Conservation (phyloP, 805 yeast species). For the Candida vaughaniae region DNA sequence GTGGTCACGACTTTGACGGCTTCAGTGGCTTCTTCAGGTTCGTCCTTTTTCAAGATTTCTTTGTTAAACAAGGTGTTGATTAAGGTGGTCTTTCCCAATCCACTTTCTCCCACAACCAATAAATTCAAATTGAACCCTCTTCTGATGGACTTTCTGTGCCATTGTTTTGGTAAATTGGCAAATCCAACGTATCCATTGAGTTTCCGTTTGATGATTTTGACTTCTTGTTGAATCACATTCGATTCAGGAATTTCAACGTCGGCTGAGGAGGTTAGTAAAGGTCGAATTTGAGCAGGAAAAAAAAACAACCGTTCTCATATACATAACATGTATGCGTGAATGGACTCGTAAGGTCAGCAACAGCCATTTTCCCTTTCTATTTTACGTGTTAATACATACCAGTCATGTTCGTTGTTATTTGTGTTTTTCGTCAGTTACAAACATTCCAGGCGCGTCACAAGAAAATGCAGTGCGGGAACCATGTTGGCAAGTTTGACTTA, state of each 20-base stretch:
- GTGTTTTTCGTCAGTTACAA: conserved; percentile 13
- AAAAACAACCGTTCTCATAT: too few species aligned
- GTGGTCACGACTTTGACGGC: conserved; percentile 30
- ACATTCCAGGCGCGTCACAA: conserved; percentile 3
- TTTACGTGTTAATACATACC: conserved; percentile 12
- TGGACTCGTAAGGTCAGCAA: too few species aligned
- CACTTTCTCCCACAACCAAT: conserved; percentile 88
- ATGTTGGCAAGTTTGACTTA: too few species aligned
- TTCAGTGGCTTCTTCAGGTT: conserved; percentile 16
- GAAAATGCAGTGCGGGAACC: conserved; percentile 4
- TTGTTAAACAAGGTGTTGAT: conserved; percentile 79
- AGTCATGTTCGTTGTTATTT: conserved; percentile 12
- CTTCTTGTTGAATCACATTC: conserved; percentile 27
- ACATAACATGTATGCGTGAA: too few species aligned
- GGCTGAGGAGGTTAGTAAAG: conserved; percentile 7
- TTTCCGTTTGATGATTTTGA: conserved; percentile 74
- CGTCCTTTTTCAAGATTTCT: conserved; percentile 35
- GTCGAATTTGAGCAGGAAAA: neutral
- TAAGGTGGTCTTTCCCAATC: conserved; percentile 90
- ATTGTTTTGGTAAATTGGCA: conserved; percentile 96
- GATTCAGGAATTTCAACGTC: too few species aligned
- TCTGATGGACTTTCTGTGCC: conserved; percentile 92
- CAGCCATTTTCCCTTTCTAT: too few species aligned
- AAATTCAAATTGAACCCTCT: conserved; percentile 87
- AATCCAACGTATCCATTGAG: conserved; percentile 93